Percentiles rank a stretch among this genome's conserved stretches.
Conservation (phyloP, 305 asterid species). For the Solanum hybrid region DNA sequence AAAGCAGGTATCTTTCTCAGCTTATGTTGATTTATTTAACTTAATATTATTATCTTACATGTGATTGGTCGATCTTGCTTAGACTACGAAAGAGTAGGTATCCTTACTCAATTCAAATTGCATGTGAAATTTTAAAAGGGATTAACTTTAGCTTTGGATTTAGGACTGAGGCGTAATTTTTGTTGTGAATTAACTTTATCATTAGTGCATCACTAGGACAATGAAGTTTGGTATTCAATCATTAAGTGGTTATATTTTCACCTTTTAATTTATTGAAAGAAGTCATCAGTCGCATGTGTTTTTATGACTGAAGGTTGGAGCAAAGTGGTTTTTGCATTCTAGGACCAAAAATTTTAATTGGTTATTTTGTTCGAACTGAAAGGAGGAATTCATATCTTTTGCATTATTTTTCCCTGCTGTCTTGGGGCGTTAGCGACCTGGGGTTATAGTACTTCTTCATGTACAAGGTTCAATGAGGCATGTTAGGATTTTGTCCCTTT, state of each 20-base stretch:
- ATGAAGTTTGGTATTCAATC: background rate
- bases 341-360: background rate
- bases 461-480: background rate
- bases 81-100: background rate
- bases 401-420: background rate
- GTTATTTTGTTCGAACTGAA: background rate
- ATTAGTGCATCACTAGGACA: background rate
- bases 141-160: background rate
- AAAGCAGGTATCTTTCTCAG: slow-evolving; percentile 34
- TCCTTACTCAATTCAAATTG: background rate
- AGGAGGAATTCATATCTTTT: background rate
- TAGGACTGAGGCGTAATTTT: background rate
- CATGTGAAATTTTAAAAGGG: background rate
- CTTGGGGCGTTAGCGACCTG: background rate
- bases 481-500: background rate
- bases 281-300: background rate
- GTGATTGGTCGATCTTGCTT: background rate
- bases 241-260: background rate
- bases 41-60: background rate
- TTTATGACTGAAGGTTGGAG: background rate
- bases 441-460: background rate
- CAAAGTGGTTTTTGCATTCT: background rate
- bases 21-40: background rate
- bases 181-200: background rate
- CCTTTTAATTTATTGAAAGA: background rate